These are phyloP conservation scores for Haplosporangium sp. DNA, from an alignment of 371 early-diverging fungal genomes.

Conservation along the genomic window DNA sequence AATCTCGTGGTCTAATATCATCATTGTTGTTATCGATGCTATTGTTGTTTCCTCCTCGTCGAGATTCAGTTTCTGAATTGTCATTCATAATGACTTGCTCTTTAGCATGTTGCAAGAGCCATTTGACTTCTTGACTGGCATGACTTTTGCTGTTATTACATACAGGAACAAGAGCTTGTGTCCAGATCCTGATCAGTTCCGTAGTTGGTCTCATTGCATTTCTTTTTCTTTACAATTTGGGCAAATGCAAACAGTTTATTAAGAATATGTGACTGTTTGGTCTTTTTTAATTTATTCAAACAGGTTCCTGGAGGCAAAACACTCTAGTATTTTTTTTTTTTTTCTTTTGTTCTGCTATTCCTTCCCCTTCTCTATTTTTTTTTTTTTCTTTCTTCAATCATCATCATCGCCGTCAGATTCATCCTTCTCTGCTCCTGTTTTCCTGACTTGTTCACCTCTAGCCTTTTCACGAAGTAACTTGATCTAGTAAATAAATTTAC, in stretches of 20 bases:
- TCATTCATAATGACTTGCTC: constrained; percentile 2
- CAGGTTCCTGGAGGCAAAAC: too few relatives aligned
- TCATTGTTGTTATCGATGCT: neutral
- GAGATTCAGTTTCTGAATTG: neutral
- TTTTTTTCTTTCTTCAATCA: neutral
- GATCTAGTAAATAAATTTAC: constrained; percentile 13
- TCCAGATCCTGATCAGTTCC: constrained; percentile 43
- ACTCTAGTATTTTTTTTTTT: too few relatives aligned
- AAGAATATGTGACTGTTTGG: too few relatives aligned
- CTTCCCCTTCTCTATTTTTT: neutral
- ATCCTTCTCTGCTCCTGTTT: constrained; percentile 24
- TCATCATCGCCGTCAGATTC: constrained; percentile 46
- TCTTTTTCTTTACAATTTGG: too few relatives aligned
- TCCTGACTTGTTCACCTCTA: constrained; percentile 24
- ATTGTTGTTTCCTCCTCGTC: neutral
- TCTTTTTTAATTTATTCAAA: too few relatives aligned
- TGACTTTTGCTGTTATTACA: constrained; percentile 50
- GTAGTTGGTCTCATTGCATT: constrained; percentile 8
- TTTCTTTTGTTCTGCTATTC: too few relatives aligned
- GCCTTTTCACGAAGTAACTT: constrained; percentile 38
- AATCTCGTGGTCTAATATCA: neutral
- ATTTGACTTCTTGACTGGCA: constrained; percentile 48
- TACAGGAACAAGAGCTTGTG: constrained; percentile 43
- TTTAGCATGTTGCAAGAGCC: constrained; percentile 45
- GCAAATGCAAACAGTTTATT: too few relatives aligned